Conservation (phyloP, 345 rosid genomes). For the Eutrema japonicum region DNA sequence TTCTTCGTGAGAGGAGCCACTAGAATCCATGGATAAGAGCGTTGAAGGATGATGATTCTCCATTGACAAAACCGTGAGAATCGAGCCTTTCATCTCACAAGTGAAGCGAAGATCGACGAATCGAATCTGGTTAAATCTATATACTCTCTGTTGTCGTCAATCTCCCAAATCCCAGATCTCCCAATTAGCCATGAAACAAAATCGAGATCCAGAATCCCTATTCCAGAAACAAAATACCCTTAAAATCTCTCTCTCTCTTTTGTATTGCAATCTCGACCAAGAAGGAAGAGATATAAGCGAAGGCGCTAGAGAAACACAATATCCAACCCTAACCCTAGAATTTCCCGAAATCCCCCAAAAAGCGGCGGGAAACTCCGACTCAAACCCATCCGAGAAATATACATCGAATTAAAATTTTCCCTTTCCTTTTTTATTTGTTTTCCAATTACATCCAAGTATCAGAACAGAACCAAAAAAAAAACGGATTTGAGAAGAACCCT, state of each 20-base stretch:
- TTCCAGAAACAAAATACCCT: not conserved
- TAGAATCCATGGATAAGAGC: conserved; percentile 91
- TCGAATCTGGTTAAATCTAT: not conserved
- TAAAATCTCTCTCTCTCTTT: not conserved
- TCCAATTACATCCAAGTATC: conserved; percentile 14
- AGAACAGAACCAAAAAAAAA: not conserved
- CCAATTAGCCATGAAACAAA: conserved; percentile 35
- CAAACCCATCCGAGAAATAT: conserved; percentile 43
- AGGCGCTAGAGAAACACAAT: conserved; percentile 47
- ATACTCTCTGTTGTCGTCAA: not conserved
- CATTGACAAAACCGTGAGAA: conserved; percentile 68
- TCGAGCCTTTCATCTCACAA: conserved; percentile 46
- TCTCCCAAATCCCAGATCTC: conserved; percentile 42
- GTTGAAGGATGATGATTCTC: conserved; percentile 95
- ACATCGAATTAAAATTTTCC: not conserved
- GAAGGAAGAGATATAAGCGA: conserved; percentile 21
- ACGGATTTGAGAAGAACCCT: not conserved
- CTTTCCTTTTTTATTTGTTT: not conserved
- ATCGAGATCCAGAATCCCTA: conserved; percentile 21
- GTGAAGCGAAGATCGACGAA: not conserved
- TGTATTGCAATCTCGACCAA: conserved; percentile 29
- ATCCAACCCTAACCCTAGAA: conserved; percentile 48
- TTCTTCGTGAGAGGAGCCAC: conserved; percentile 83
- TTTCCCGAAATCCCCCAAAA: conserved; percentile 46
- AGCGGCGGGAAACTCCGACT: conserved; percentile 49